Conservation (phyloP, 495 filamentous ascomycete genomes). For the Penicillium steckii region DNA sequence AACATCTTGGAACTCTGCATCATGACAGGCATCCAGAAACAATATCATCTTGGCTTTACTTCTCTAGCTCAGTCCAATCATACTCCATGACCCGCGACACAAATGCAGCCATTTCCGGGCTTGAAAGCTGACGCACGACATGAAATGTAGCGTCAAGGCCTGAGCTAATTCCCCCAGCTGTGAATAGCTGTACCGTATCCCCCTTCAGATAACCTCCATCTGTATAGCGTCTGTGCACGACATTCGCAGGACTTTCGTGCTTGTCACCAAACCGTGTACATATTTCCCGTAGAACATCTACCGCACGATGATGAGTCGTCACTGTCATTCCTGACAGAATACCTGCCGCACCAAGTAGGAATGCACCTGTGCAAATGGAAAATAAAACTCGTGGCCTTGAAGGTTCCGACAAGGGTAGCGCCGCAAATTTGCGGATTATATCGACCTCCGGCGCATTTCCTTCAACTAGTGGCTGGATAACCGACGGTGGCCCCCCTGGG, state of each 20-base stretch:
- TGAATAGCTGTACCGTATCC: conserved; percentile 72
- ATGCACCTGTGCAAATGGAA: conserved; percentile 72
- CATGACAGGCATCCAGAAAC: not conserved
- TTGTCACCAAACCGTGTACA: conserved; percentile 36
- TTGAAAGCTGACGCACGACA: conserved; percentile 71
- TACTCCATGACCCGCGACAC: conserved; percentile 68
- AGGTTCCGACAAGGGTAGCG: conserved; percentile 14
- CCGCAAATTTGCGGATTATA: conserved; percentile 31
- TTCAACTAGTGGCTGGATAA: conserved; percentile 21
- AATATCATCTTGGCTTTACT: conserved; percentile 29
- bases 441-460: conserved; percentile 22
- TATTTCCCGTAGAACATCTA: conserved; percentile 69
- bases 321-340: conserved; percentile 71
- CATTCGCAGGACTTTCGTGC: conserved; percentile 60
- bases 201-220: conserved; percentile 63
- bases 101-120: conserved; percentile 64
- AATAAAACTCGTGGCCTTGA: conserved; percentile 54
- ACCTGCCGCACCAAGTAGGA: conserved; percentile 70
- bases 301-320: conserved; percentile 65
- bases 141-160: conserved; percentile 79
- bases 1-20: too few relatives aligned
- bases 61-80: conserved; percentile 64
- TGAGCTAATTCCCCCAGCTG: conserved; percentile 70
- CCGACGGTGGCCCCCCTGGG: conserved; percentile 44
- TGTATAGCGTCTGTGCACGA: conserved; percentile 75